phyloP scores from a whole-genome alignment of 2,329 filamentous ascomycete genomes.

The Phaeosphaeriaceae sp. region DNA sequence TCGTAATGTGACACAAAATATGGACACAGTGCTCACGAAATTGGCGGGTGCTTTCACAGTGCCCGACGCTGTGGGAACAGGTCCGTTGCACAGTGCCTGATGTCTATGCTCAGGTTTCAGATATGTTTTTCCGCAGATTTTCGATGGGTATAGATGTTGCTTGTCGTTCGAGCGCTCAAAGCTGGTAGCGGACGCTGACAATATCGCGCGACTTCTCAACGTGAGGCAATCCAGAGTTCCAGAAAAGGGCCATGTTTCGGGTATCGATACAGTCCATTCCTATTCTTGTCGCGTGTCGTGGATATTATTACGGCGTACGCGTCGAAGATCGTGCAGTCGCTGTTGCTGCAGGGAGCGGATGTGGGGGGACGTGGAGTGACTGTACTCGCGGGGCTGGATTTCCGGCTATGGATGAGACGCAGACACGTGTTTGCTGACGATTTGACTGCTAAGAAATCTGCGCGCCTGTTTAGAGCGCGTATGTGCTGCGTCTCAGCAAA shows the following conservation, averaged over 20 bases:
- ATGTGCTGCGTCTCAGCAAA: conserved; percentile 13
- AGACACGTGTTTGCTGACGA: conserved; percentile 11
- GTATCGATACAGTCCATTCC: conserved; percentile 28
- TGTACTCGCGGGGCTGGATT: conserved; percentile 19
- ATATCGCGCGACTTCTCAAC: conserved; percentile 31
- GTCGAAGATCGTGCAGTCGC: conserved; percentile 11
- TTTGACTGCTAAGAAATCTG: conserved; percentile 9
- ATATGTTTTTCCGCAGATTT: not conserved
- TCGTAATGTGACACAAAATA: not conserved
- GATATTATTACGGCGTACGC: not conserved
- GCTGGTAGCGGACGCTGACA: conserved; percentile 28
- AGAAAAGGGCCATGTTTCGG: conserved; percentile 34
- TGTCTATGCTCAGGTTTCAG: not conserved
- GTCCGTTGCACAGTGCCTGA: not conserved
- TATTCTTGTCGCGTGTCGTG: conserved; percentile 8
- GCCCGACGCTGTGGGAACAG: not conserved
- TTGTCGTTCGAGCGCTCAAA: conserved; percentile 20
- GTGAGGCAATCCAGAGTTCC: conserved; percentile 31
- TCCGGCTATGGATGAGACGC: conserved; percentile 19
- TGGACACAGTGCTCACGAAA: not conserved
- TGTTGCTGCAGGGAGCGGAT: conserved; percentile 18
- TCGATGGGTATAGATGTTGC: not conserved
- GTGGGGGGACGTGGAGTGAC: conserved; percentile 21
- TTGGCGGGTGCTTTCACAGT: not conserved
- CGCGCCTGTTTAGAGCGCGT: conserved; percentile 14